These are phyloP conservation scores for Penicillium pancosmium DNA, from an alignment of 495 filamentous ascomycete genomes.

Conservation along the genomic window DNA sequence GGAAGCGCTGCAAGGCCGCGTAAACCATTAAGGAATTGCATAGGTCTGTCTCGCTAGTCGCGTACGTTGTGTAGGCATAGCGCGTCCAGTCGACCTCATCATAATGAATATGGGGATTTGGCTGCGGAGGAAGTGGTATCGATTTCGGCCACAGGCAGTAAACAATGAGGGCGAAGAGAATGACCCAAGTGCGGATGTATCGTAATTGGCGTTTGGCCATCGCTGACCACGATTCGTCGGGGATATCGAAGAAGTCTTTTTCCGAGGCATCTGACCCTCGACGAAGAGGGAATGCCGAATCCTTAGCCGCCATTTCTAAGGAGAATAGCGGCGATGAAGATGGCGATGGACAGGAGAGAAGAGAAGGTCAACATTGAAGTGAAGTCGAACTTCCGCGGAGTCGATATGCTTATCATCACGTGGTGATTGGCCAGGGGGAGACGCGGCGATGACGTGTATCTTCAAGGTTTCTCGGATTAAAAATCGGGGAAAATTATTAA, in stretches of 20 bases:
- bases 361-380: not conserved
- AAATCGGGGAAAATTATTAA: too few species aligned
- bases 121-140: constrained; percentile 25
- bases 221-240: constrained; percentile 37
- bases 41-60: constrained; percentile 66
- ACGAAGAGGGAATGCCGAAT: constrained; percentile 29
- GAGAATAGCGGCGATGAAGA: not conserved
- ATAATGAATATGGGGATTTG: constrained; percentile 41
- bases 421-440: not conserved
- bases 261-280: constrained; percentile 41
- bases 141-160: constrained; percentile 37
- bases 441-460: too few species aligned
- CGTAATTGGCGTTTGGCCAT: constrained; percentile 42
- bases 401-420: not conserved
- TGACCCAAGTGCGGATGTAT: constrained; percentile 41
- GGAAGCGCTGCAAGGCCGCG: constrained; percentile 60
- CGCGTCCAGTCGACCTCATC: constrained; percentile 58
- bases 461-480: too few species aligned
- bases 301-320: constrained; percentile 25
- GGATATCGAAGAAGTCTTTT: constrained; percentile 49
- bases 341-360: not conserved
- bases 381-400: not conserved
- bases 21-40: constrained; percentile 81
- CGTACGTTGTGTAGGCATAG: constrained; percentile 74
- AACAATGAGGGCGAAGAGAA: constrained; percentile 33